phyloP scores from a whole-genome alignment of 2,329 filamentous ascomycete genomes.

The Ophiostoma montium region DNA sequence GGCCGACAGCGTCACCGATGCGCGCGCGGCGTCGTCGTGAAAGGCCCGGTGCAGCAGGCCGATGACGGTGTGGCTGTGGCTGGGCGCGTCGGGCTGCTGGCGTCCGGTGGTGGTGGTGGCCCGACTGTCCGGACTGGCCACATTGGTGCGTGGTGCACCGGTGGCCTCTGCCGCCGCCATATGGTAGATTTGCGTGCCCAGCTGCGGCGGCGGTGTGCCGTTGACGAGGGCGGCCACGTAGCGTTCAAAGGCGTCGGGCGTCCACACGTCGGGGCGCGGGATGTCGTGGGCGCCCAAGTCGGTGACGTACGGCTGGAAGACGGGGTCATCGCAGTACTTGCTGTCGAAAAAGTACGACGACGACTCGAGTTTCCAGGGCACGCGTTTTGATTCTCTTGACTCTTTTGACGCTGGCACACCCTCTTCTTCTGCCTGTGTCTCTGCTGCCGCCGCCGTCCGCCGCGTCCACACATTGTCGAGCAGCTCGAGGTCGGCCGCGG shows the following conservation, averaged over 20 bases:
- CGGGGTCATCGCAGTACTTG: constrained; percentile 2
- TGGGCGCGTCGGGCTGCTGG: neutral
- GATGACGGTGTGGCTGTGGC: constrained; percentile 24
- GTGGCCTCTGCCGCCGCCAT: neutral
- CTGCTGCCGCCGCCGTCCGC: neutral
- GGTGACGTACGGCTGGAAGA: constrained; percentile 11
- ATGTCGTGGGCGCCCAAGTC: constrained; percentile 24
- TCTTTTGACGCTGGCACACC: too few relatives aligned
- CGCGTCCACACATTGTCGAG: neutral
- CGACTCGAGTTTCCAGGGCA: constrained; percentile 8
- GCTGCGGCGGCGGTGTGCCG: constrained; percentile 21
- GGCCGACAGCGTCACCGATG: constrained; percentile 24
- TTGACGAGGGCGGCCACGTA: constrained; percentile 30
- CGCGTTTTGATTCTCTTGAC: too few relatives aligned
- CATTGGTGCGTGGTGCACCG: too few relatives aligned
- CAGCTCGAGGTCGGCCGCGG: neutral
- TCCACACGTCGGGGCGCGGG: constrained; percentile 27
- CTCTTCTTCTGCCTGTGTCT: neutral
- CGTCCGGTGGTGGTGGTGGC: neutral
- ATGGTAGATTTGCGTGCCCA: constrained; percentile 23
- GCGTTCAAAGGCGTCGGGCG: constrained; percentile 24
- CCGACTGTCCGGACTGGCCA: too few relatives aligned
- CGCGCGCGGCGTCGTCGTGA: constrained; percentile 20
- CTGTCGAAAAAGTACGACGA: constrained; percentile 6
- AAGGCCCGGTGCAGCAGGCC: constrained; percentile 26